Evolutionary conservation across 345 rosid species (phyloP).

Genomic region (Syzygium oleosum): DNA sequence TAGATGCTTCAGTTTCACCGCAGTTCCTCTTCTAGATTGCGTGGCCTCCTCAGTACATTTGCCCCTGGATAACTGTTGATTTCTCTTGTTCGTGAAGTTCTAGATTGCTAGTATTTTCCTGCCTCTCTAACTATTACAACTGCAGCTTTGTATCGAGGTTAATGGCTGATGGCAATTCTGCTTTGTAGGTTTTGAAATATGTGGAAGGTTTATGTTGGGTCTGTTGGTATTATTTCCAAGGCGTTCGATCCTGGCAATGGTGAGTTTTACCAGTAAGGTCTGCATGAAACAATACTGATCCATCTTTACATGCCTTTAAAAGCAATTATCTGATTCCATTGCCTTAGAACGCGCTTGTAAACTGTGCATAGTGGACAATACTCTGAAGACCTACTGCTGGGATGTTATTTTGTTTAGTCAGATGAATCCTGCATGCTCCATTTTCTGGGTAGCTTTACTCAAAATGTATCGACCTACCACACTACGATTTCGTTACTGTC

Average conservation of each 20-base stretch:
- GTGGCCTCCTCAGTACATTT: background rate
- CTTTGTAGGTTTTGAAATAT: constrained; percentile 75
- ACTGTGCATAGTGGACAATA: background rate
- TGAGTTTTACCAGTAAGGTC: constrained; percentile 25
- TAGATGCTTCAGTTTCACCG: background rate
- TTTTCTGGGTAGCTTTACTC: background rate
- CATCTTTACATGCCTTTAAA: background rate
- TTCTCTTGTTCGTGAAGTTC: background rate
- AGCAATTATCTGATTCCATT: background rate
- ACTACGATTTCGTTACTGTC: background rate
- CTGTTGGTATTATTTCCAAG: constrained; percentile 91
- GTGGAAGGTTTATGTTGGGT: constrained; percentile 99
- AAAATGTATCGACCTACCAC: background rate
- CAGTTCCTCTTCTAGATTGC: background rate
- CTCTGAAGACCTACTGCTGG: background rate
- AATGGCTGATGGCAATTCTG: background rate
- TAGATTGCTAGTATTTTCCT: background rate
- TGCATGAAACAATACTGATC: background rate
- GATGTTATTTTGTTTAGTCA: background rate
- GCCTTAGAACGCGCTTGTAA: background rate
- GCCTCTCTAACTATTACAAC: background rate
- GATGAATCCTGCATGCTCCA: background rate
- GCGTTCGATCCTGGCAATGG: constrained; percentile 98
- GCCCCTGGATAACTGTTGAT: background rate
- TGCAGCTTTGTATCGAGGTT: background rate